These are phyloP conservation scores for Podaxis pistillaris DNA, from an alignment of 768 basidiomycete genomes.

Conservation along the genomic window DNA sequence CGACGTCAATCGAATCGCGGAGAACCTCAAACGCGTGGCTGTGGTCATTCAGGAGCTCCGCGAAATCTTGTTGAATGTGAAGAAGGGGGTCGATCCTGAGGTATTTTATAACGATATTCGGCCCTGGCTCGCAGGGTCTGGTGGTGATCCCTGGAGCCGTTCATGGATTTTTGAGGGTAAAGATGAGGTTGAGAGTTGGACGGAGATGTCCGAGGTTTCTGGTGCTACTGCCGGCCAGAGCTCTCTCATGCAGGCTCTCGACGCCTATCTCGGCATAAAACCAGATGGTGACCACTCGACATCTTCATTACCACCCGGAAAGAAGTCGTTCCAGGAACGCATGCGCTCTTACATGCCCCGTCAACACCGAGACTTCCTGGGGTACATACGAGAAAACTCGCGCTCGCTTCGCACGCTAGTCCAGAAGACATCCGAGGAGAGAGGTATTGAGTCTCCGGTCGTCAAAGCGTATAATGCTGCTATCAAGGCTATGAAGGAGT, in stretches of 20 bases:
- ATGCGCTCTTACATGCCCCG: conserved; percentile 86
- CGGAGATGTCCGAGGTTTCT: conserved; percentile 33
- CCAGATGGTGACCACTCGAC: conserved; percentile 30
- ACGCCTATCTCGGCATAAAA: conserved; percentile 70
- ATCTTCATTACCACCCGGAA: conserved; percentile 17
- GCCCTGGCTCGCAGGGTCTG: conserved; percentile 81
- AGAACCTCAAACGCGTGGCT: conserved; percentile 66
- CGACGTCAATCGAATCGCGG: conserved; percentile 58
- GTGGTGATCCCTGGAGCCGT: conserved; percentile 43
- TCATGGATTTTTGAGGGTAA: conserved; percentile 48
- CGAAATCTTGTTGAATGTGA: conserved; percentile 58
- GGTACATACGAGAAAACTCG: conserved; percentile 57
- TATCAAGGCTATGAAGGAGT: conserved; percentile 62
- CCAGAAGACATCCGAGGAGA: conserved; percentile 12
- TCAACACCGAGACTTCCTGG: conserved; percentile 71
- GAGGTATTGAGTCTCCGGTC: conserved; percentile 28
- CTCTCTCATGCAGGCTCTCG: conserved; percentile 69
- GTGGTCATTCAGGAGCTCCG: conserved; percentile 64
- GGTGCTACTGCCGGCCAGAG: conserved; percentile 86
- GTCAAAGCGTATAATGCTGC: conserved; percentile 63
- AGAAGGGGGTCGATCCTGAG: conserved; percentile 69
- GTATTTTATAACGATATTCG: conserved; percentile 71
- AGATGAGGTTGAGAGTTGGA: conserved; percentile 25
- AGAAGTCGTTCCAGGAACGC: conserved; percentile 54
- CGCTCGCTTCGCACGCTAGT: conserved; percentile 63